Evolutionary conservation across 345 rosid genomes (phyloP).

Genomic region (Trapa bicornis): DNA sequence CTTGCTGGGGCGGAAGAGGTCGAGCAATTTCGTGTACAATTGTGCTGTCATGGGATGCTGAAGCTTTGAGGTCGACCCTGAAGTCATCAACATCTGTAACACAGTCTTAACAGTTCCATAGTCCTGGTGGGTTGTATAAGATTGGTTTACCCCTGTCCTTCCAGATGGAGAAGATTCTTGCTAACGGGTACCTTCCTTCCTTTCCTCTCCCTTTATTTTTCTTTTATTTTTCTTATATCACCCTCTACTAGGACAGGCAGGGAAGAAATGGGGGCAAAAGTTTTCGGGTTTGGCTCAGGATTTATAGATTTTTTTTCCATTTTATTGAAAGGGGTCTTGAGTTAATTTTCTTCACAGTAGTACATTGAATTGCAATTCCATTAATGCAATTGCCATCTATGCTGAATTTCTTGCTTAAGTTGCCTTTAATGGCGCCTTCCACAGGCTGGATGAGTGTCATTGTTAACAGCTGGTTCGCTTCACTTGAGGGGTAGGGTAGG

Average conservation of each 20-base stretch:
- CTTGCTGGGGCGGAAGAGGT: constrained; percentile 60
- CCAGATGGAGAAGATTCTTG: constrained; percentile 19
- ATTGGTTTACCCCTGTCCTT: constrained; percentile 29
- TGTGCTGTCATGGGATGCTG: constrained; percentile 80
- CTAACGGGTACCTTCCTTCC: constrained; percentile 45
- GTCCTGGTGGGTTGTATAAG: constrained; percentile 26
- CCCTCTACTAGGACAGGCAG: constrained; percentile 25
- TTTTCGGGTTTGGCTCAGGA: constrained; percentile 45
- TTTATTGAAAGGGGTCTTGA: constrained; percentile 26
- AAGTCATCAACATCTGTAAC: constrained; percentile 11
- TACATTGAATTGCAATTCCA: background rate
- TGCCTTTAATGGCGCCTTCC: too few species aligned
- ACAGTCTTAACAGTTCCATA: constrained; percentile 15
- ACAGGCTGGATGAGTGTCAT: too few species aligned
- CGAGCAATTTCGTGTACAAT: constrained; percentile 80
- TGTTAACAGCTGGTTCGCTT: too few species aligned
- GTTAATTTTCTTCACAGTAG: constrained; percentile 7
- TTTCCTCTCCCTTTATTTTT: constrained; percentile 9
- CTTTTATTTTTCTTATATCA: constrained; percentile 13
- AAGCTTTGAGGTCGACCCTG: constrained; percentile 18
- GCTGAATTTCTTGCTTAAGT: too few species aligned
- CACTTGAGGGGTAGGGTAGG: too few species aligned
- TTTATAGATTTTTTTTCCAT: constrained; percentile 28
- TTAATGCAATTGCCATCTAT: too few species aligned
- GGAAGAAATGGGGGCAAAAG: constrained; percentile 29